These are phyloP conservation scores for Diplodia sapinea DNA, from an alignment of 2,329 filamentous ascomycete genomes.

Conservation along the genomic window DNA sequence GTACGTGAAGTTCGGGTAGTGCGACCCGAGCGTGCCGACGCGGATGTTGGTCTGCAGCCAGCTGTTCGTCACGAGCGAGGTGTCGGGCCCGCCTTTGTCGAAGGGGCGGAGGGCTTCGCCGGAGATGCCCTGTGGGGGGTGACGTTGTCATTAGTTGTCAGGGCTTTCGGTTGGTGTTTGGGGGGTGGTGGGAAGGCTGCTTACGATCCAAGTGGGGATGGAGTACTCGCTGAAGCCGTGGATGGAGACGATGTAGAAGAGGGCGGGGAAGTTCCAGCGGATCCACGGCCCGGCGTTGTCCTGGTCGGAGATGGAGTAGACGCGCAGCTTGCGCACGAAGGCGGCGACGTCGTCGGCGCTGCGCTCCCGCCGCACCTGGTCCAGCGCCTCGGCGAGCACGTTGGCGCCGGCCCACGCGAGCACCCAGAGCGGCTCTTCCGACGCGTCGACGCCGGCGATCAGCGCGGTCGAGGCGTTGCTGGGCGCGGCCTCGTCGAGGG, in stretches of 20 bases:
- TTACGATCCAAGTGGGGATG: slow-evolving; percentile 54
- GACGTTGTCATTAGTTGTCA: neutral
- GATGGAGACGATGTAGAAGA: slow-evolving; percentile 58
- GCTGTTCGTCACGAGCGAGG: slow-evolving; percentile 49
- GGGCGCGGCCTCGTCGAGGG: slow-evolving; percentile 37
- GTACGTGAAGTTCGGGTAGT: slow-evolving; percentile 54
- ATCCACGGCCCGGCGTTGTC: slow-evolving; percentile 60
- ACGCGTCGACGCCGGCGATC: slow-evolving; percentile 38
- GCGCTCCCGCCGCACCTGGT: slow-evolving; percentile 43
- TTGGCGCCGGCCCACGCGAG: slow-evolving; percentile 60
- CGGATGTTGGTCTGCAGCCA: slow-evolving; percentile 58
- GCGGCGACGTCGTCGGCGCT: slow-evolving; percentile 42
- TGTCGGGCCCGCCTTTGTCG: slow-evolving; percentile 51
- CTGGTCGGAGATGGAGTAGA: slow-evolving; percentile 62
- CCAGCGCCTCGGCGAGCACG: slow-evolving; percentile 57
- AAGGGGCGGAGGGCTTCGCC: slow-evolving; percentile 47
- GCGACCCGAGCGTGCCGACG: slow-evolving; percentile 51
- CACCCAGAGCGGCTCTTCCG: slow-evolving; percentile 55
- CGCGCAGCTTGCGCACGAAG: slow-evolving; percentile 53
- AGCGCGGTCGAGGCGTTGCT: slow-evolving; percentile 36
- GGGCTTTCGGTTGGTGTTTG: neutral
- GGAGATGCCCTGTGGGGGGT: slow-evolving; percentile 20
- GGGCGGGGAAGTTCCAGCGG: slow-evolving; percentile 52
- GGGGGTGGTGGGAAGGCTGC: neutral
- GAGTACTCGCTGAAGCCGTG: slow-evolving; percentile 59